phyloP scores from a whole-genome alignment of 306 rosid genomes.

The Cicer pinnatifidum region DNA sequence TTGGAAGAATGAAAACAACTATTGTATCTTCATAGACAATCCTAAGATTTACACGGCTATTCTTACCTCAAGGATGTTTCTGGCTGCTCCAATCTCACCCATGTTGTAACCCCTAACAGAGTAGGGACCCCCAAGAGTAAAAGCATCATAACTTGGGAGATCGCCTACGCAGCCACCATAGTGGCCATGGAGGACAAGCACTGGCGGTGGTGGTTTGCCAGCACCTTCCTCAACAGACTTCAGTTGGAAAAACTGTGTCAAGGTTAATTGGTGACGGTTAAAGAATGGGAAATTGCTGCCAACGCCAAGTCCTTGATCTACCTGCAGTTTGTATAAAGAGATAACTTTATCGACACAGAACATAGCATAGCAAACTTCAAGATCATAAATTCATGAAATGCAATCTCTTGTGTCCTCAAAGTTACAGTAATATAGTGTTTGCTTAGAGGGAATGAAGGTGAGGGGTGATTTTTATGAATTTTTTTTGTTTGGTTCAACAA shows the following conservation, averaged over 20 bases:
- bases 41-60: neutral
- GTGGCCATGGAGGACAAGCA: conserved; percentile 93
- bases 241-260: conserved; percentile 78
- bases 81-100: conserved; percentile 97
- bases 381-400: conserved; percentile 18
- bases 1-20: conserved; percentile 22
- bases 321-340: conserved; percentile 57
- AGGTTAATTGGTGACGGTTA: conserved; percentile 92
- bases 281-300: conserved; percentile 95
- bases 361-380: conserved; percentile 17
- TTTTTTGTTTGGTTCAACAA: neutral
- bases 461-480: neutral
- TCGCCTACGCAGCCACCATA: conserved; percentile 99
- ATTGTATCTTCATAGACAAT: conserved; percentile 4
- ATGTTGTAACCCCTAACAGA: conserved; percentile 98
- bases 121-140: conserved; percentile 98
- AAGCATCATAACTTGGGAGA: conserved; percentile 97
- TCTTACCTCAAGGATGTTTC: conserved; percentile 93
- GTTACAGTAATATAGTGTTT: neutral
- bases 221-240: conserved; percentile 90
- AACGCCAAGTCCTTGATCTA: conserved; percentile 91
- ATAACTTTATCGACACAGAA: neutral
- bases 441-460: neutral
- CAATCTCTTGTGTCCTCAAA: conserved; percentile 23
- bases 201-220: conserved; percentile 93